Base-by-base conservation (phyloP, 208 protist species). In the Porcisia hertigi region DNA sequence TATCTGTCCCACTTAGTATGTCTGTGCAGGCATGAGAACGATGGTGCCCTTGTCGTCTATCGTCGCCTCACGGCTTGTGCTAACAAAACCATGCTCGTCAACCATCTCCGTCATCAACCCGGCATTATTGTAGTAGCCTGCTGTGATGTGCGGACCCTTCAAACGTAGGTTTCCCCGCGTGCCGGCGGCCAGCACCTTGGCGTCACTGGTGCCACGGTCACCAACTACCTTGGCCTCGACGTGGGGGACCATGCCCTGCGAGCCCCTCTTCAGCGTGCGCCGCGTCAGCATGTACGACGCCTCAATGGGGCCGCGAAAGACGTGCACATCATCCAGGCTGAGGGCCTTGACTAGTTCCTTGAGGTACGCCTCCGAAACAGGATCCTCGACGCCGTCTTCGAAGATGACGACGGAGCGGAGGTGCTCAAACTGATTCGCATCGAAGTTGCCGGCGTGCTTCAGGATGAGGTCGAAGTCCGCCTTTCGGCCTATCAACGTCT, bases 71-170 rank as follows among this genome's bases (percentile, higher is more conserved):
- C 94, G 94, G 79, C 92, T 96, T 36, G 94, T 97, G 82, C 80
- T 91, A 30, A 83, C 85, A 75, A 93, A 97, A 57, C 94, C 94
- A 60, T 88, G 83, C 78, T 97, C 94, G 65, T 97, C 94, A 57
- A 96, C 89, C 62, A 97, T 57, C 82, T 97, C 92, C 71, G 94
- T 96, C 77, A 97, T 73, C 45, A 97, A 69, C 11, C 94, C 94
- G 6, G 94, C 94, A 67, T 97, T 97, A 83, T 96, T 97, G 91
- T 96, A 97, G 84, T 96, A 97, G 14, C 86, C 87, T 16, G 90
- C 76, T 14, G 88, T 90, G 43, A 97, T 81, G 76, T 96, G 92
- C 9, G 94, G 94, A 2, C 92, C 94, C 75, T 96, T 96, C 34
- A 97, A 84, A 57, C 90, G 89, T 71, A 97, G 77, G 77, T 97